phyloP scores from a whole-genome alignment of 495 filamentous ascomycete species.

The Penicillium tannophilum region DNA sequence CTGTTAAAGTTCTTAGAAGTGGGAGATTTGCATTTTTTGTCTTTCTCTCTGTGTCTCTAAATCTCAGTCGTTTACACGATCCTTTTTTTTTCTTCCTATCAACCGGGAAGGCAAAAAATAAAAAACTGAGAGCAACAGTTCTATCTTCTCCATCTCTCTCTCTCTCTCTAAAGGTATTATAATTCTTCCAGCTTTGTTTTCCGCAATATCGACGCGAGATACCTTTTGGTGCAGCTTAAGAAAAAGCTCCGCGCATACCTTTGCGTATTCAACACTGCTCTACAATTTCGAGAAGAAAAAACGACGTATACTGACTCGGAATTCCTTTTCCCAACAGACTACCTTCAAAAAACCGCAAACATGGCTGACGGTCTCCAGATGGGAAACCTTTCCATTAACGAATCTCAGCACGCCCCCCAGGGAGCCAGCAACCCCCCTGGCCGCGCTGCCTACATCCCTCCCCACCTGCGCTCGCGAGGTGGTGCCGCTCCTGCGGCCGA shows the following conservation, averaged over 20 bases:
- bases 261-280: constrained; percentile 5
- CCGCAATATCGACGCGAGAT: not conserved
- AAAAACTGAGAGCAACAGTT: constrained; percentile 22
- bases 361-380: constrained; percentile 98
- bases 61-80: constrained; percentile 24
- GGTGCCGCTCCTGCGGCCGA: constrained; percentile 43
- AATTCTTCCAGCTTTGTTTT: constrained; percentile 32
- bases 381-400: constrained; percentile 76
- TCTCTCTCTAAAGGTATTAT: constrained; percentile 20
- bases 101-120: constrained; percentile 17
- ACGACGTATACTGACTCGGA: constrained; percentile 17
- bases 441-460: constrained; percentile 90
- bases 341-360: constrained; percentile 39
- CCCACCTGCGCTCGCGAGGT: constrained; percentile 75
- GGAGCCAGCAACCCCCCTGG: constrained; percentile 31
- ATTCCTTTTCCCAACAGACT: constrained; percentile 8
- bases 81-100: constrained; percentile 22
- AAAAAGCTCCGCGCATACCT: not conserved
- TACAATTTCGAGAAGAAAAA: constrained; percentile 3
- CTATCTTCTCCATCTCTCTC: constrained; percentile 25
- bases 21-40: constrained; percentile 40
- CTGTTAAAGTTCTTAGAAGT: constrained; percentile 46
- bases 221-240: not conserved
- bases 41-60: constrained; percentile 27
- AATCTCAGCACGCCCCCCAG: constrained; percentile 67